A percentile compares a stretch with the other conserved stretches of the same genome.
These are phyloP conservation scores for Herpetospermum pedunculosum DNA, from an alignment of 306 rosid genomes.

Conservation along the genomic window DNA sequence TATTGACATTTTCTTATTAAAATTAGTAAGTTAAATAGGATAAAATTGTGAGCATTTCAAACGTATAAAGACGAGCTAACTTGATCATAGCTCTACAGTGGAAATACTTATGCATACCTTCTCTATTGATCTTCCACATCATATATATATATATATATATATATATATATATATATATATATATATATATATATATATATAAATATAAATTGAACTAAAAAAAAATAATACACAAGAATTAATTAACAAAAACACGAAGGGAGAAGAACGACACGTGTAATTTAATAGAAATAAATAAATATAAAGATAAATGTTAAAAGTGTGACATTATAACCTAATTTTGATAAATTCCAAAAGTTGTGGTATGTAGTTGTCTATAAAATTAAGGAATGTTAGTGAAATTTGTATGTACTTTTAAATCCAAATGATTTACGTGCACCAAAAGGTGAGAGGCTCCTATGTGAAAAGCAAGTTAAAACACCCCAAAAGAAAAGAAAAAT, in stretches of 20 bases:
- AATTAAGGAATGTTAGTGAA: neutral
- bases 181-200: too few species aligned
- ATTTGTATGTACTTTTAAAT: neutral
- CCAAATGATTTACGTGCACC: neutral
- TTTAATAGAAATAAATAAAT: neutral
- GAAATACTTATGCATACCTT: too few species aligned
- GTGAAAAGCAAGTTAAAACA: neutral
- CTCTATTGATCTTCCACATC: neutral
- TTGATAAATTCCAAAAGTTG: neutral
- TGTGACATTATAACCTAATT: neutral
- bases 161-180: too few species aligned
- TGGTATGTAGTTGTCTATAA: neutral
- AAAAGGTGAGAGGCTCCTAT: slow-evolving; percentile 3
- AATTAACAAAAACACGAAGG: neutral
- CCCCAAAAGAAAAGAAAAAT: neutral
- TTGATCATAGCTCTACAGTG: too few species aligned
- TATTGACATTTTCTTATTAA: too few species aligned
- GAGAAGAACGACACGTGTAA: too few species aligned
- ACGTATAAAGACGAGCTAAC: neutral
- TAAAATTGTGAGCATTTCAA: too few species aligned
- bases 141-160: too few species aligned
- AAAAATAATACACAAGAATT: too few species aligned
- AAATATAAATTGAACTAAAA: too few species aligned
- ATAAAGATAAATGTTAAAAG: neutral
- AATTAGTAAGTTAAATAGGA: too few species aligned